These are phyloP conservation scores for Umbelopsis sp. DNA, from an alignment of 192 early-diverging fungal genomes.

Conservation along the genomic window DNA sequence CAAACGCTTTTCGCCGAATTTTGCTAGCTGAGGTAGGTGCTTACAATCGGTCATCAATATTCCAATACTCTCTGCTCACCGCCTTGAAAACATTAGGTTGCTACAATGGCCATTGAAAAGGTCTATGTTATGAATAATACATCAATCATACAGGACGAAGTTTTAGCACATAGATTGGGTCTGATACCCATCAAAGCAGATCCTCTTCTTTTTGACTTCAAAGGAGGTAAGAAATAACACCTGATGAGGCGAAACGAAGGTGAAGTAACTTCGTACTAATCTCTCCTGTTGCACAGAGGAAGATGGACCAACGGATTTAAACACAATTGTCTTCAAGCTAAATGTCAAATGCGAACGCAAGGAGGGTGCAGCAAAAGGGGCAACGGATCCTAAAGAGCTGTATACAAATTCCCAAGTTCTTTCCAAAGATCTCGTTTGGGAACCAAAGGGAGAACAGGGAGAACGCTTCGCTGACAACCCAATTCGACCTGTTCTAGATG, in stretches of 20 bases:
- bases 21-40: slow-evolving; percentile 84
- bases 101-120: slow-evolving; percentile 96
- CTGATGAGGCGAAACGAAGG: background rate
- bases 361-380: slow-evolving; percentile 56
- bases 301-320: slow-evolving; percentile 86
- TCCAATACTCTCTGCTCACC: background rate
- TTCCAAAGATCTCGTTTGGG: slow-evolving; percentile 79
- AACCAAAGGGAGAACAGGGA: slow-evolving; percentile 89
- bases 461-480: slow-evolving; percentile 66
- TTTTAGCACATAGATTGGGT: slow-evolving; percentile 90
- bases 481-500: slow-evolving; percentile 81
- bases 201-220: slow-evolving; percentile 79
- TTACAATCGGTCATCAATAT: background rate
- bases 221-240: slow-evolving; percentile 42
- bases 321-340: slow-evolving; percentile 92
- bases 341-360: slow-evolving; percentile 72
- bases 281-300: slow-evolving; percentile 39
- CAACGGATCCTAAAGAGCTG: slow-evolving; percentile 72
- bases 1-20: slow-evolving; percentile 91
- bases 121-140: slow-evolving; percentile 94
- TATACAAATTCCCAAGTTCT: slow-evolving; percentile 74
- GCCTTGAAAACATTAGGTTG: slow-evolving; percentile 52
- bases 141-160: slow-evolving; percentile 89
- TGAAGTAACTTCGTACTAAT: background rate
- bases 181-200: slow-evolving; percentile 90